Evolutionary conservation across 495 filamentous ascomycete species (phyloP).

Genomic region (Penicillium verhagenii): DNA sequence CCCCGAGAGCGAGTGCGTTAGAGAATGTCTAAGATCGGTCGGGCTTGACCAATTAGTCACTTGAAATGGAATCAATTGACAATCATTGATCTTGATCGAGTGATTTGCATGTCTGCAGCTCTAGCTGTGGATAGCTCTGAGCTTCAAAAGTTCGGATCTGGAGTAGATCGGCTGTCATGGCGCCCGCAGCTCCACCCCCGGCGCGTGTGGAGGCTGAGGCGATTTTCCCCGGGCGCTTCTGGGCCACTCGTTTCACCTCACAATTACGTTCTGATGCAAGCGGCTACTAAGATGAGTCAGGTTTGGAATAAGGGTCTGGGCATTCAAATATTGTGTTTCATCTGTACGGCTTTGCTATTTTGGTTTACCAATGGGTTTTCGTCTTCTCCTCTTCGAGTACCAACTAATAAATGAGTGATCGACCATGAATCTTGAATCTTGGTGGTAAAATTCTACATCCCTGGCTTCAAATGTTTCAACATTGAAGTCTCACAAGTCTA

Average conservation of each 20-base stretch:
- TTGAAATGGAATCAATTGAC: not conserved
- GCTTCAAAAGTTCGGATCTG: not conserved
- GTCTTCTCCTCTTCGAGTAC: too few relatives aligned
- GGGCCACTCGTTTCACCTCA: constrained; percentile 29
- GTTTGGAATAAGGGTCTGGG: too few relatives aligned
- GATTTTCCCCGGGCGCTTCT: constrained; percentile 19
- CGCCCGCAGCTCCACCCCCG: constrained; percentile 22
- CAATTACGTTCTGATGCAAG: constrained; percentile 28
- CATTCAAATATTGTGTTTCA: constrained; percentile 26
- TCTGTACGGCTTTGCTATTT: not conserved
- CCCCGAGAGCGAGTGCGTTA: not conserved
- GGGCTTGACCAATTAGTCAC: not conserved
- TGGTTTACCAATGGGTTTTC: not conserved
- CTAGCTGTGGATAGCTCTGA: not conserved
- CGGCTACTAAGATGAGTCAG: constrained; percentile 9
- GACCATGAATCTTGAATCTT: too few relatives aligned
- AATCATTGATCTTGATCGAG: not conserved
- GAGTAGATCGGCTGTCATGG: not conserved
- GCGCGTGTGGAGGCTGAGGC: constrained; percentile 32
- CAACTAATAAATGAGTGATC: too few relatives aligned
- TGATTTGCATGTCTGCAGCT: not conserved
- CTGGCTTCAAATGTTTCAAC: too few relatives aligned
- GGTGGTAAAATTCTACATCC: too few relatives aligned
- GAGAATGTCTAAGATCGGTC: not conserved
- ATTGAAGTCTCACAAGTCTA: too few relatives aligned